Evolutionary conservation across 2,329 filamentous ascomycete genomes (phyloP).

Genomic region (Nemania sp.): DNA sequence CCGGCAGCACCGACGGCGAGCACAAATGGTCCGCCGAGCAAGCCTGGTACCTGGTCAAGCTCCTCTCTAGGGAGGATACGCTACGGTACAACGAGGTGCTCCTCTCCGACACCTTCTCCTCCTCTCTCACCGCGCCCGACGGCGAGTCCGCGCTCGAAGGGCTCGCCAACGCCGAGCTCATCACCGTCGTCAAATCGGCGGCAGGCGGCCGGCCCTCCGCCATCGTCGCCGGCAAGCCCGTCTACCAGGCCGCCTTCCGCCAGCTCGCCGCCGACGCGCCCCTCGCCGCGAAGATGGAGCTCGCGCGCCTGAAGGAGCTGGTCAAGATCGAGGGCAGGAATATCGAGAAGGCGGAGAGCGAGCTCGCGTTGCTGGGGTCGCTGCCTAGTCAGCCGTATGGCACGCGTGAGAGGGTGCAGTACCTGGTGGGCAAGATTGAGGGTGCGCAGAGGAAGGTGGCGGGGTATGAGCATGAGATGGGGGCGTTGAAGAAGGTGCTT

Average conservation of each 20-base stretch:
- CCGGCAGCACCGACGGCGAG: constrained; percentile 55
- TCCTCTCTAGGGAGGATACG: constrained; percentile 74
- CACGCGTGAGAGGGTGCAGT: constrained; percentile 73
- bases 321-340: constrained; percentile 77
- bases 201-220: constrained; percentile 82
- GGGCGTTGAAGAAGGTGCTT: constrained; percentile 77
- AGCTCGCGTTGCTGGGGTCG: constrained; percentile 77
- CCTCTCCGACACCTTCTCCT: constrained; percentile 79
- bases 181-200: constrained; percentile 75
- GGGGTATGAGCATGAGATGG: constrained; percentile 79
- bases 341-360: constrained; percentile 83
- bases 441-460: constrained; percentile 80
- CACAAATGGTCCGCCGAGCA: constrained; percentile 84
- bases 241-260: constrained; percentile 88
- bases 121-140: constrained; percentile 64
- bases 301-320: constrained; percentile 76
- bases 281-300: constrained; percentile 77
- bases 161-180: constrained; percentile 87
- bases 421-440: constrained; percentile 79
- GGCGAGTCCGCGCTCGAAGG: constrained; percentile 82
- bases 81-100: constrained; percentile 89
- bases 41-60: constrained; percentile 89
- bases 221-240: constrained; percentile 85
- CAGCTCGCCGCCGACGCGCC: constrained; percentile 77
- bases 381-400: constrained; percentile 78